Percentiles rank a stretch among this genome's conserved stretches.
These are phyloP conservation scores for Xerocomus spinulosus DNA, from an alignment of 768 basidiomycete genomes.

Conservation along the genomic window DNA sequence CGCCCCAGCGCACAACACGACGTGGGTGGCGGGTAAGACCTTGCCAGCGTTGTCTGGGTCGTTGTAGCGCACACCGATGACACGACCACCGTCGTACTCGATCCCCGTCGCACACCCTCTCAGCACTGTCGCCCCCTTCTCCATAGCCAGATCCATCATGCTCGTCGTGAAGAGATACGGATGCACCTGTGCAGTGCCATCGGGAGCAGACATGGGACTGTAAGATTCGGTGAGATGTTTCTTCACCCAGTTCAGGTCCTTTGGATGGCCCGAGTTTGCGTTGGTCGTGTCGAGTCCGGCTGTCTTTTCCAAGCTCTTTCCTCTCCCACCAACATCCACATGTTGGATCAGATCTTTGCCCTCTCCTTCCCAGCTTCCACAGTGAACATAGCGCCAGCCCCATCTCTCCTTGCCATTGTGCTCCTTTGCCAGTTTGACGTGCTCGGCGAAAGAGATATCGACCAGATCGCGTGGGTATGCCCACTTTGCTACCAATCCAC, in stretches of 20 bases:
- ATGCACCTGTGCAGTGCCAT: constrained; percentile 70
- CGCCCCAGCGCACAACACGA: constrained; percentile 80
- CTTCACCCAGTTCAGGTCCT: constrained; percentile 51
- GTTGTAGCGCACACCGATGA: constrained; percentile 46
- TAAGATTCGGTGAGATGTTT: constrained; percentile 58
- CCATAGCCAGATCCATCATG: constrained; percentile 62
- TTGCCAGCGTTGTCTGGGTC: constrained; percentile 22
- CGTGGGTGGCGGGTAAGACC: constrained; percentile 56
- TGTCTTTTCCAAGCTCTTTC: constrained; percentile 54
- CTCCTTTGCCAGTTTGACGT: constrained; percentile 64
- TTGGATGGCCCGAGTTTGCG: constrained; percentile 39
- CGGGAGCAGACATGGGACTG: constrained; percentile 46
- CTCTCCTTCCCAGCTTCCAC: constrained; percentile 68
- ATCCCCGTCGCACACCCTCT: constrained; percentile 45
- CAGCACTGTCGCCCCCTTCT: constrained; percentile 48
- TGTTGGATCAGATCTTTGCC: constrained; percentile 34
- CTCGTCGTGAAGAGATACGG: constrained; percentile 69
- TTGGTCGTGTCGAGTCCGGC: constrained; percentile 35
- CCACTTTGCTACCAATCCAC: constrained; percentile 83
- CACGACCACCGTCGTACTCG: constrained; percentile 37
- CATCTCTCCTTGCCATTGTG: constrained; percentile 68
- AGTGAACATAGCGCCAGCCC: constrained; percentile 79
- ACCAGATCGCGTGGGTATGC: constrained; percentile 72
- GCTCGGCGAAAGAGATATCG: constrained; percentile 60
- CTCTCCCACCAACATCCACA: constrained; percentile 21